Percentiles rank a stretch among this genome's conserved stretches.
These are phyloP conservation scores for Herpotrichia juniperi DNA, from an alignment of 2,329 filamentous ascomycete genomes.

Conservation along the genomic window DNA sequence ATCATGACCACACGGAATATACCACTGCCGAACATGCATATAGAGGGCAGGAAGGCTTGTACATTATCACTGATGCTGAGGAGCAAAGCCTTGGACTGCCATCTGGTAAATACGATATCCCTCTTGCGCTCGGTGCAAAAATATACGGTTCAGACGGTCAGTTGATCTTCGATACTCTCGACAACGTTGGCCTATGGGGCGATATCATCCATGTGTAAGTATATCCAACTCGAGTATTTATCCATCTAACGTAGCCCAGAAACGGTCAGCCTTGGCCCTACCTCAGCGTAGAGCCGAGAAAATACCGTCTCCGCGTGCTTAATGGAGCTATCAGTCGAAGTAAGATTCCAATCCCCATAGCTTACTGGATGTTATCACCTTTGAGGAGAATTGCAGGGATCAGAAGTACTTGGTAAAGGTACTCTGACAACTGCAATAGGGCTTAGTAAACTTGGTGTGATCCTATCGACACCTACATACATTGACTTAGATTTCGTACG, in stretches of 20 bases:
- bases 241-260: background rate
- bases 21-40: conserved; percentile 62
- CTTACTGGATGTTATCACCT: background rate
- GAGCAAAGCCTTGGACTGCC: conserved; percentile 59
- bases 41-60: conserved; percentile 62
- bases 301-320: conserved; percentile 64
- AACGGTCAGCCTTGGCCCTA: conserved; percentile 67
- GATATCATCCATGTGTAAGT: conserved; percentile 60
- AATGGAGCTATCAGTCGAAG: conserved; percentile 47
- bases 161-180: conserved; percentile 53
- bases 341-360: background rate
- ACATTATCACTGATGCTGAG: conserved; percentile 59
- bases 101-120: conserved; percentile 59
- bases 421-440: no score
- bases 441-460: no score
- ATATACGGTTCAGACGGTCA: conserved; percentile 59
- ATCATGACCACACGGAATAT: conserved; percentile 56
- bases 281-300: conserved; percentile 62
- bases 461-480: no score
- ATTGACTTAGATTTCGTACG: no score
- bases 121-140: conserved; percentile 58
- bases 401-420: no score
- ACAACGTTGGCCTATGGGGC: conserved; percentile 58
- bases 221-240: background rate
- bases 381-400: no score